These are phyloP conservation scores for Yarrowia phangngaensis DNA, from an alignment of 805 yeast genomes.

Conservation along the genomic window DNA sequence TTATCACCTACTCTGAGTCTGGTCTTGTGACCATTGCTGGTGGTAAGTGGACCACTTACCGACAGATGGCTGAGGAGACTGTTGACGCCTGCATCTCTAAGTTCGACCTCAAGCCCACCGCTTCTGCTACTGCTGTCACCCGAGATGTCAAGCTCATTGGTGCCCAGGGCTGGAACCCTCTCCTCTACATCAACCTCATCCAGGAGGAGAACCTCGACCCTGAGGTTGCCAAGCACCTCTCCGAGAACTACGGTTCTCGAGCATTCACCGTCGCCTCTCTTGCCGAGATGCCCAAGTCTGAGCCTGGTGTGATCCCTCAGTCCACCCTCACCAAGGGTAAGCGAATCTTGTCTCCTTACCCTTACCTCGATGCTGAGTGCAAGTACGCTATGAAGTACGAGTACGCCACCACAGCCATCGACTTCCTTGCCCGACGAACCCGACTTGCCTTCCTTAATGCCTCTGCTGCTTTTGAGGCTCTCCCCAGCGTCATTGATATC, in stretches of 20 bases:
- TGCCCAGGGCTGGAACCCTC: conserved; percentile 72
- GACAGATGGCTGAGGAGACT: conserved; percentile 97
- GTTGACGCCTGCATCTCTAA: conserved; percentile 63
- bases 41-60: conserved; percentile 97
- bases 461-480: conserved; percentile 70
- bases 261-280: conserved; percentile 66
- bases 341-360: conserved; percentile 59
- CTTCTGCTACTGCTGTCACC: conserved; percentile 45
- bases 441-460: conserved; percentile 90
- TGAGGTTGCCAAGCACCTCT: conserved; percentile 72
- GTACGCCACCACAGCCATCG: conserved; percentile 82
- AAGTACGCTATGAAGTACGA: conserved; percentile 76
- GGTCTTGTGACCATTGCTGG: conserved; percentile 89
- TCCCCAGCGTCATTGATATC: conserved; percentile 79
- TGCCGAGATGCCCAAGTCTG: conserved; percentile 34
- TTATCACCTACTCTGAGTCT: conserved; percentile 64
- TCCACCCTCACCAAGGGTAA: conserved; percentile 37
- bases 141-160: conserved; percentile 59
- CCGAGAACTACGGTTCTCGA: conserved; percentile 85
- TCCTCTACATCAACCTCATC: conserved; percentile 71
- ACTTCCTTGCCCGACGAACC: conserved; percentile 88
- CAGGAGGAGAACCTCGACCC: conserved; percentile 73
- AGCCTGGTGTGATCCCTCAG: conserved; percentile 33
- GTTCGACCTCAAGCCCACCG: conserved; percentile 42
- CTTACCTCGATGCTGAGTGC: conserved; percentile 81